Conservation (phyloP, 1,284 basidiomycete genomes). For the Ustilago cynodontis region DNA sequence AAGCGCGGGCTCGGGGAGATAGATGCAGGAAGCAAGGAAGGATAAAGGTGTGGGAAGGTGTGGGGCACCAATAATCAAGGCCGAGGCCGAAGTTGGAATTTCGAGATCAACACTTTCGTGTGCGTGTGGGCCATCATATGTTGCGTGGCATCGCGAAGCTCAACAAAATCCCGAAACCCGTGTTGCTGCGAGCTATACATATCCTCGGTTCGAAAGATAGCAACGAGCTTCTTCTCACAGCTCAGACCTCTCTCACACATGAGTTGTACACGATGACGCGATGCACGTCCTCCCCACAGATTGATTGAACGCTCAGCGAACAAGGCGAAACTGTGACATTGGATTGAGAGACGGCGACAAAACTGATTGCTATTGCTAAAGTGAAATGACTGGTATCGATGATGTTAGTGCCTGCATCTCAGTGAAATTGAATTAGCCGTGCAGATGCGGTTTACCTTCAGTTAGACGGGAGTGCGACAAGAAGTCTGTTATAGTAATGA, state of each 20-base stretch:
- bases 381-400: not conserved
- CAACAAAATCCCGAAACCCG: not conserved
- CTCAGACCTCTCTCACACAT: not conserved
- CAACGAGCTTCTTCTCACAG: not conserved
- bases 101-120: slow-evolving; percentile 21
- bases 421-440: no score
- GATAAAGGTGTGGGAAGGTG: not conserved
- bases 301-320: no score
- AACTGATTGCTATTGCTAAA: not conserved
- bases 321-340: no score
- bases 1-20: not conserved
- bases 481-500: no score
- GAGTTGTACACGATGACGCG: no score
- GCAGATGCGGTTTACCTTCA: no score
- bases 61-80: slow-evolving; percentile 6
- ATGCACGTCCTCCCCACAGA: no score
- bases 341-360: no score
- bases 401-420: not conserved
- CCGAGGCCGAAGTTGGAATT: slow-evolving; percentile 15
- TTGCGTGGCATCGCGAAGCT: slow-evolving; percentile 12
- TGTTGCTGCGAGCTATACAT: not conserved
- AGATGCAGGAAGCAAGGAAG: not conserved
- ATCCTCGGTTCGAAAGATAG: not conserved
- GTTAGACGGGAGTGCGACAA: no score
- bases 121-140: not conserved